A percentile compares a stretch with the other conserved stretches of the same genome.
These are phyloP conservation scores for Stylonectria norvegica DNA, from an alignment of 2,329 filamentous ascomycete genomes.

Conservation along the genomic window DNA sequence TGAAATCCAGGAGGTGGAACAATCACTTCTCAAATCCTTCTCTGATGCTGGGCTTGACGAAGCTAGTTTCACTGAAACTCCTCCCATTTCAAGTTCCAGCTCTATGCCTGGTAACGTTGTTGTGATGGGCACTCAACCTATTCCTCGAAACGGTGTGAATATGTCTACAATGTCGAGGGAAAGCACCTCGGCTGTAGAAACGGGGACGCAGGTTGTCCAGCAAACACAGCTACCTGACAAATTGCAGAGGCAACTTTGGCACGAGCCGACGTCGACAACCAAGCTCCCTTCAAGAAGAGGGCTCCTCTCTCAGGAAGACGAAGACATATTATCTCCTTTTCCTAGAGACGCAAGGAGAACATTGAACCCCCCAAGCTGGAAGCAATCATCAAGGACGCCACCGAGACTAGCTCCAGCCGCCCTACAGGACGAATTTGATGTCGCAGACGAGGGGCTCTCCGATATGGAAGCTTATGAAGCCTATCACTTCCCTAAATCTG, in stretches of 20 bases:
- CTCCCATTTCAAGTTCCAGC: slow-evolving; percentile 8
- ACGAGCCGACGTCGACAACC: slow-evolving; percentile 18
- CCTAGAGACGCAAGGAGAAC: slow-evolving; percentile 20
- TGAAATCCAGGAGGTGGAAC: slow-evolving; percentile 43
- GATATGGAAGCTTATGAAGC: slow-evolving; percentile 30
- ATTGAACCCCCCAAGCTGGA: too few species aligned
- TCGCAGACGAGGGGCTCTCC: slow-evolving; percentile 27
- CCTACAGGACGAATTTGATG: slow-evolving; percentile 18
- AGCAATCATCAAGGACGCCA: slow-evolving; percentile 3
- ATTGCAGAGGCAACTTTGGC: slow-evolving; percentile 23
- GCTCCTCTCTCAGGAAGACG: slow-evolving; percentile 24
- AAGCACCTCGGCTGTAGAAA: slow-evolving; percentile 29
- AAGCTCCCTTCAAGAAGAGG: slow-evolving; percentile 18
- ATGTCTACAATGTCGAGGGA: slow-evolving; percentile 35
- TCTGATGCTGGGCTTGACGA: slow-evolving; percentile 45
- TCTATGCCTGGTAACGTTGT: slow-evolving; percentile 24
- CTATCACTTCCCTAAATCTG: slow-evolving; percentile 9
- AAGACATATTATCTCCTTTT: slow-evolving; percentile 21
- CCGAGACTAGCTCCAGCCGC: slow-evolving; percentile 7
- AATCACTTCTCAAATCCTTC: slow-evolving; percentile 39
- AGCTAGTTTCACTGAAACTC: slow-evolving; percentile 34
- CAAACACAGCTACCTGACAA: slow-evolving; percentile 46
- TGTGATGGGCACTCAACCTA: slow-evolving; percentile 45
- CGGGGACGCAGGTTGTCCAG: slow-evolving; percentile 46
- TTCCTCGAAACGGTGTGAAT: slow-evolving; percentile 27